These are phyloP conservation scores for Medicago truncatula DNA, from an alignment of 306 rosid genomes.

Conservation along the genomic window MtrunA17r5.0-ANR NC_053044.1:40814501-40815000, in stretches of 20 bases:
- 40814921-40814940: conserved; percentile 67
- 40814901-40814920: conserved; percentile 82
- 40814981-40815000: background rate
- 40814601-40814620: too few relatives aligned
- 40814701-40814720: conserved; percentile 68
- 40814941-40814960: background rate
- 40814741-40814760: background rate
- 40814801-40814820: conserved; percentile 93
- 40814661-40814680: conserved; percentile 83
- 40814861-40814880: conserved; percentile 70
- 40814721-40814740: background rate
- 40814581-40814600: background rate
- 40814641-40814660: conserved; percentile 71
- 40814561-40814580: background rate
- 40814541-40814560: background rate
- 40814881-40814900: conserved; percentile 87
- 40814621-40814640: background rate
- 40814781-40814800: conserved; percentile 54
- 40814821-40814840: conserved; percentile 83
- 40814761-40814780: background rate
- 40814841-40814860: conserved; percentile 75
- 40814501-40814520: conserved; percentile 71
- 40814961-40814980: background rate
- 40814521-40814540: conserved; percentile 56
- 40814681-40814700: conserved; percentile 64